Evolutionary conservation across 2,329 filamentous ascomycete genomes (phyloP).

Genomic region (Aspergillus luchuensis): DNA sequence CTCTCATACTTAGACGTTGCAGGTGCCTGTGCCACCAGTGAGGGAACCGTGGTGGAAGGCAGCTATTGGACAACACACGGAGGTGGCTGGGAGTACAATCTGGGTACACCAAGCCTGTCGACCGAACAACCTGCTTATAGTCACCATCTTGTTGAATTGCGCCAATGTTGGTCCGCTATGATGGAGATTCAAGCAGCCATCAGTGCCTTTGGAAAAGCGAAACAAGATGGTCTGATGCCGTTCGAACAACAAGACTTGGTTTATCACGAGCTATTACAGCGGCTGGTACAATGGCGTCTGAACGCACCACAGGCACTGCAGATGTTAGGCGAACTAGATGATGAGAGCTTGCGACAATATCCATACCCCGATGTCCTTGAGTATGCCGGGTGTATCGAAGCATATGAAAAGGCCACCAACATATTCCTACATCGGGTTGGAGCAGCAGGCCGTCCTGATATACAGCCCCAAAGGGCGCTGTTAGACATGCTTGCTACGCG

Average conservation of each 20-base stretch:
- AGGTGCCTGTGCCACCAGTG: conserved; percentile 41
- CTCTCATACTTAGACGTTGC: conserved; percentile 45
- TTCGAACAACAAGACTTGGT: conserved; percentile 32
- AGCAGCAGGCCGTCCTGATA: conserved; percentile 32
- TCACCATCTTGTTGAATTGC: conserved; percentile 29
- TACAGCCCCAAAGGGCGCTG: conserved; percentile 28
- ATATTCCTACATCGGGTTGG: conserved; percentile 37
- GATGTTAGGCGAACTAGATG: conserved; percentile 30
- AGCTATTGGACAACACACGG: conserved; percentile 44
- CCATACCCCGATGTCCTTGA: conserved; percentile 36
- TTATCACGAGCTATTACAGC: conserved; percentile 33
- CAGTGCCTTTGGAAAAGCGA: conserved; percentile 37
- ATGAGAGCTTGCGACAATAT: conserved; percentile 30
- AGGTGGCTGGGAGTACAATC: conserved; percentile 42
- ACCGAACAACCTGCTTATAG: conserved; percentile 24
- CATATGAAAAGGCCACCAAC: conserved; percentile 41
- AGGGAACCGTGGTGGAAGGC: conserved; percentile 41
- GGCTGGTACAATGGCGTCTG: conserved; percentile 33
- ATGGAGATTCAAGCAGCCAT: conserved; percentile 39
- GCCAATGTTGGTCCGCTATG: conserved; percentile 35
- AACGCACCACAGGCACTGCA: conserved; percentile 33
- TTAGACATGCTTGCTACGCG: conserved; percentile 34
- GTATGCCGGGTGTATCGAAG: conserved; percentile 40
- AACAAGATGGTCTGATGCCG: conserved; percentile 31
- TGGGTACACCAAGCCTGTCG: conserved; percentile 35